phyloP scores from a whole-genome alignment of 176 grass and related monocot genomes.

The Zoysia japonica region DNA sequence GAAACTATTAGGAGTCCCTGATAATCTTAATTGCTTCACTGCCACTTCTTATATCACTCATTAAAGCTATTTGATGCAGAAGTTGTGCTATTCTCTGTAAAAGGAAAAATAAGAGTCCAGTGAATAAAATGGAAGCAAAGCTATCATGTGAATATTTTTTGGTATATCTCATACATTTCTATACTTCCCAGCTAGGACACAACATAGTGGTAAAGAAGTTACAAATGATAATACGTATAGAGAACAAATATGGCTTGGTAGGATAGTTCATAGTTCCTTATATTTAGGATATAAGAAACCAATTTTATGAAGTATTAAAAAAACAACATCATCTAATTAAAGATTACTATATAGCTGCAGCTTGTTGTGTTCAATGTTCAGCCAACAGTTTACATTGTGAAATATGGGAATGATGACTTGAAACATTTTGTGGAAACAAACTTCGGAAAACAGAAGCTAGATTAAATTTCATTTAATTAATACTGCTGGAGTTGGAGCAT shows the following conservation, averaged over 20 bases:
- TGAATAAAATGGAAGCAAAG: background rate
- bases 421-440: no score
- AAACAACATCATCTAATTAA: no score
- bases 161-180: background rate
- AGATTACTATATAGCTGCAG: no score
- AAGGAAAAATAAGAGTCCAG: conserved; percentile 14
- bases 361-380: no score
- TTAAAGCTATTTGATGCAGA: conserved; percentile 58
- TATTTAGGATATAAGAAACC: no score
- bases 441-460: no score
- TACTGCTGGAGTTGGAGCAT: no score
- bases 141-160: conserved; percentile 2
- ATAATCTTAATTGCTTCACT: conserved; percentile 42
- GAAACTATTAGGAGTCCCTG: conserved; percentile 29
- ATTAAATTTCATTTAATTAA: no score
- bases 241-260: conserved; percentile 10
- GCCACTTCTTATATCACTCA: conserved; percentile 47
- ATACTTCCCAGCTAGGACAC: background rate
- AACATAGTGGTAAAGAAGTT: background rate
- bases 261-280: background rate
- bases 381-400: no score
- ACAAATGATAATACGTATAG: background rate
- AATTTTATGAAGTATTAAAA: no score
- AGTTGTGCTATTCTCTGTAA: conserved; percentile 53
- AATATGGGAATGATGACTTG: no score